Evolutionary conservation across 805 yeast genomes (phyloP).

Genomic region (Metschnikowia cubensis): DNA sequence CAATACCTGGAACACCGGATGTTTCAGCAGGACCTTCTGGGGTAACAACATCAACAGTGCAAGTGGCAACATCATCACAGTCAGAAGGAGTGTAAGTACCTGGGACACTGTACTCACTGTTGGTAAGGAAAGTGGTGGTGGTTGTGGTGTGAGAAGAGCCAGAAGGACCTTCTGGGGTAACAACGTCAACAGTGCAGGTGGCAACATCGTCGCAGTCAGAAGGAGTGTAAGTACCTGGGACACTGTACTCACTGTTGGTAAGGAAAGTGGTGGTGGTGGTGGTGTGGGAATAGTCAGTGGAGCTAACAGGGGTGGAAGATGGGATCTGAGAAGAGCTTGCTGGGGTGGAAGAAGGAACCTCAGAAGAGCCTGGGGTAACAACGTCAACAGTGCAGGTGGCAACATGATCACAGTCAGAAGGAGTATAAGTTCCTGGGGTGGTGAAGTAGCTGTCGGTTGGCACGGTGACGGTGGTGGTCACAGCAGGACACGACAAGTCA

Average conservation of each 20-base stretch:
- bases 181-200: conserved; percentile 1
- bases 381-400: conserved; percentile 2
- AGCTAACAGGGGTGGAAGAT: background rate
- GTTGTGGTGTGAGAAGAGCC: conserved; percentile 1
- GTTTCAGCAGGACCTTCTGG: background rate
- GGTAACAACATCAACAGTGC: conserved; percentile 1
- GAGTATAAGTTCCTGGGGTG: conserved; percentile 3
- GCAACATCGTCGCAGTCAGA: conserved; percentile 1
- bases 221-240: conserved; percentile 2
- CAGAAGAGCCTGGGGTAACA: background rate
- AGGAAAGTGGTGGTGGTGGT: background rate
- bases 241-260: background rate
- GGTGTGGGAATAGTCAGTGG: background rate
- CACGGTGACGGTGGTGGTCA: background rate
- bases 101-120: background rate
- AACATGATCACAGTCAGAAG: background rate
- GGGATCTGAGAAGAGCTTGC: background rate
- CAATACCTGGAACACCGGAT: background rate
- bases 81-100: conserved; percentile 2
- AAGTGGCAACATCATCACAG: background rate
- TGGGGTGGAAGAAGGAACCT: background rate
- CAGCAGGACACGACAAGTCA: conserved; percentile 2
- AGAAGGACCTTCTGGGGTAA: background rate
- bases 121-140: background rate
- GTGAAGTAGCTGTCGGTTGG: background rate